A percentile compares a stretch with the other conserved stretches of the same genome.
Evolutionary conservation across 2,329 filamentous ascomycete species (phyloP).

Genomic region (Hyphodiscus sp.): DNA sequence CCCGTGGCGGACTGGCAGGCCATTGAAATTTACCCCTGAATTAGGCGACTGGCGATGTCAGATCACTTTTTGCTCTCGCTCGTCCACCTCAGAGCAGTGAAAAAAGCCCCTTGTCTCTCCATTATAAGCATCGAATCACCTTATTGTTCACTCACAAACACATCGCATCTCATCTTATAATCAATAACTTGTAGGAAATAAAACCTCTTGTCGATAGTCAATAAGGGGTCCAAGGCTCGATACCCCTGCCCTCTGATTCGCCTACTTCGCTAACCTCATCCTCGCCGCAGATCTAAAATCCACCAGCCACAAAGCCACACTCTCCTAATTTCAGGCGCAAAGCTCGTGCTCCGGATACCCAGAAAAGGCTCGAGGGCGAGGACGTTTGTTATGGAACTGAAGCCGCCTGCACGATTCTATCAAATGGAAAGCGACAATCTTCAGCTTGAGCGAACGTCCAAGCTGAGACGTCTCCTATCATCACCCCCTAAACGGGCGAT

Average conservation of each 20-base stretch:
- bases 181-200: background rate
- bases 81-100: background rate
- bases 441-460: background rate
- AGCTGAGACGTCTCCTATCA: background rate
- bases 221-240: background rate
- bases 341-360: no score
- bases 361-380: no score
- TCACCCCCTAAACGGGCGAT: background rate
- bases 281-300: background rate
- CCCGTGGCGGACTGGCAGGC: no score
- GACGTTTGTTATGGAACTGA: no score
- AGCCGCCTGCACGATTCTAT: no score
- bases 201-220: background rate
- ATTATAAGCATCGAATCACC: background rate
- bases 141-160: background rate
- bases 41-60: background rate
- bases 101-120: no score
- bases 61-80: background rate
- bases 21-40: background rate
- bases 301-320: no score
- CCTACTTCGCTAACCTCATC: background rate
- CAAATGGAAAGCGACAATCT: background rate
- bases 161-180: background rate
- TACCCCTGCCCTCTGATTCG: background rate
- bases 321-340: no score